Base-by-base conservation (phyloP, 2,329 filamentous ascomycete species). In the Aspergillus ustus region DNA sequence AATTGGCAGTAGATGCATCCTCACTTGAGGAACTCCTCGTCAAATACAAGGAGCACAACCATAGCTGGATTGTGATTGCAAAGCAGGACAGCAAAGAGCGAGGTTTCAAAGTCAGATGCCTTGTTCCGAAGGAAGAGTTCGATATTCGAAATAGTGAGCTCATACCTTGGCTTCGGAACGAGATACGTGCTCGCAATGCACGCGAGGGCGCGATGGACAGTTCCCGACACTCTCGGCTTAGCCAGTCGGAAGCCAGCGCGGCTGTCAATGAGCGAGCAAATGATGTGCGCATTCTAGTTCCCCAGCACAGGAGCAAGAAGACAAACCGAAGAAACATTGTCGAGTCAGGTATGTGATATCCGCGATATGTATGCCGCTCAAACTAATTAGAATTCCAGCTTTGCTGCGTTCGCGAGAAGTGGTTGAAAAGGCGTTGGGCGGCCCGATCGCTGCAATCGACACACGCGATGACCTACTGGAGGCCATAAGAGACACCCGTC, bases 61-160 rank as follows among this genome's bases (percentile, higher is more conserved):
- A 96, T 75, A 90, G 86, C 28, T 98, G 93, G 92, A 87, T 97
- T 62, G 87, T 97, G 43, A 90, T 96, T 64, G 89, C 97, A 70
- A 96, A 97, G 74, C 77, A 88, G 77, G 70, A 88, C 81, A 78
- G 83, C 53, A 83, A 84, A 55, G 78, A 80, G 50, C 74, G 80
- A 20, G 83, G 83, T 2, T 78, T 96, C 52, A 96, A 96, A 77
- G 85, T 97, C 66, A 91, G 90, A 72, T 92, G 87, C 13, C 86
- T 93, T 71, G 85, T 87, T 34, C 87, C 89, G 62, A 95, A 91
- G 71, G 92, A 96, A 29, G 92, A 96, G 68, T 86, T 85, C 4
- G 95, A 98, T 66, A 84, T 98, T 45, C 85, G 89, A 3, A 83
- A 84, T 25, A 82, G 85, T 4, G 90, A 96, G 61, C 82, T 99